phyloP scores from a whole-genome alignment of 2,329 filamentous ascomycete species.

The Fusarium pseudocircinatum region DNA sequence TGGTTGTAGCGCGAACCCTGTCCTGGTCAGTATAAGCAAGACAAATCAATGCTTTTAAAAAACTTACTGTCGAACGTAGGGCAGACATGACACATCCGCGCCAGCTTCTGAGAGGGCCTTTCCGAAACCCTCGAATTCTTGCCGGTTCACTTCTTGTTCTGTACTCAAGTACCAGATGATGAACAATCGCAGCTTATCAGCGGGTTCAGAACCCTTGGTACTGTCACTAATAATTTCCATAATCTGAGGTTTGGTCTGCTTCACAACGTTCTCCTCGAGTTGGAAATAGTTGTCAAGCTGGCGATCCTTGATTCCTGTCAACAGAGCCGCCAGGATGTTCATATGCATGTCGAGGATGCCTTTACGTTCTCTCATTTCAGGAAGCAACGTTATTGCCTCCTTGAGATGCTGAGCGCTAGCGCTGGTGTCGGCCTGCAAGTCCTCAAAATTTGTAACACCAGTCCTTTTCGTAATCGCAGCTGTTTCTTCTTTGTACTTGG shows the following conservation, averaged over 20 bases:
- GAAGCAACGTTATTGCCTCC: slow-evolving; percentile 90
- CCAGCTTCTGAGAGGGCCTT: slow-evolving; percentile 81
- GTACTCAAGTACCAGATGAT: slow-evolving; percentile 98
- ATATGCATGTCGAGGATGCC: slow-evolving; percentile 97
- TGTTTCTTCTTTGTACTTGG: slow-evolving; percentile 94
- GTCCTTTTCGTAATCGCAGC: slow-evolving; percentile 95
- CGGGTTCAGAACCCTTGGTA: slow-evolving; percentile 82
- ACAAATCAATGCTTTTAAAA: not conserved
- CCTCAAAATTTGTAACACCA: slow-evolving; percentile 89
- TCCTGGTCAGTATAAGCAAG: slow-evolving; percentile 36
- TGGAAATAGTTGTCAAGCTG: slow-evolving; percentile 98
- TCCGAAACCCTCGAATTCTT: slow-evolving; percentile 87
- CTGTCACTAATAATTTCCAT: slow-evolving; percentile 84
- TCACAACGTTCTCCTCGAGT: slow-evolving; percentile 90
- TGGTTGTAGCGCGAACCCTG: slow-evolving; percentile 90
- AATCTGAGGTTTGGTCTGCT: slow-evolving; percentile 89
- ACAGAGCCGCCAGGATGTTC: slow-evolving; percentile 87
- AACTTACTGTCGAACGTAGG: slow-evolving; percentile 85
- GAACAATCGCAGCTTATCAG: slow-evolving; percentile 92
- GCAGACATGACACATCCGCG: slow-evolving; percentile 78
- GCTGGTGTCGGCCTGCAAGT: slow-evolving; percentile 88
- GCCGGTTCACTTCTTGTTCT: slow-evolving; percentile 84
- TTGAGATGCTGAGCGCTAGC: slow-evolving; percentile 94
- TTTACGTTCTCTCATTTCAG: slow-evolving; percentile 92
- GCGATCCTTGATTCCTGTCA: slow-evolving; percentile 87